These are phyloP conservation scores for Naganishia liquefaciens DNA, from an alignment of 1,284 basidiomycete species.

Conservation along the genomic window DNA sequence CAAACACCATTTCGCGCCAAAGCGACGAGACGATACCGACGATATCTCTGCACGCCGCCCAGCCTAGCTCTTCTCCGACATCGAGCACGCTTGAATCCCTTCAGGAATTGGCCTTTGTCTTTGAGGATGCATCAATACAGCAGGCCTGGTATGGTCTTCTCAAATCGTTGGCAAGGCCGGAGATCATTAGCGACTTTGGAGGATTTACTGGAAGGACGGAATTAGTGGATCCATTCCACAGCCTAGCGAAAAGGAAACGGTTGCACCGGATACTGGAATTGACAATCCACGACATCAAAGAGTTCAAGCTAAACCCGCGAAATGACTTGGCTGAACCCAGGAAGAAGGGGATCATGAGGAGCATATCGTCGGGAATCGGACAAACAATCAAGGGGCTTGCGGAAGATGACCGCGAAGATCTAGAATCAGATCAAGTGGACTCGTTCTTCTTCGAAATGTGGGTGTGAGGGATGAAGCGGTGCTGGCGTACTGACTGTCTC, in stretches of 20 bases:
- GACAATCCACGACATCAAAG: slow-evolving; percentile 22
- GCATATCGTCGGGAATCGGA: slow-evolving; percentile 28
- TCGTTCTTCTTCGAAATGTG: slow-evolving; percentile 25
- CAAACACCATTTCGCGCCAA: neutral
- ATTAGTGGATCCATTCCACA: neutral
- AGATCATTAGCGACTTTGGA: slow-evolving; percentile 13
- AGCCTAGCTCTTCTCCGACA: slow-evolving; percentile 1
- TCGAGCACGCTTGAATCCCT: slow-evolving; percentile 1
- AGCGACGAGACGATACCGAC: slow-evolving; percentile 19
- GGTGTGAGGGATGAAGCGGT: neutral
- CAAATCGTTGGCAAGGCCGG: slow-evolving; percentile 15
- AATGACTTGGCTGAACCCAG: slow-evolving; percentile 6
- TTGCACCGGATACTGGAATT: slow-evolving; percentile 18
- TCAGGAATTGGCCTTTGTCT: slow-evolving; percentile 15
- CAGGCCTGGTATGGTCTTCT: slow-evolving; percentile 24
- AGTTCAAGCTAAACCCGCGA: slow-evolving; percentile 6
- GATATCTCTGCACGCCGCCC: slow-evolving; percentile 14
- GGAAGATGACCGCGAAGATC: slow-evolving; percentile 26
- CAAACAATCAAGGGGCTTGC: slow-evolving; percentile 25
- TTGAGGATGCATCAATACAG: slow-evolving; percentile 15
- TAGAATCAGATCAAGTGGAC: slow-evolving; percentile 3
- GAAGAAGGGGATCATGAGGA: slow-evolving; percentile 26
- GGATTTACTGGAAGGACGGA: neutral
- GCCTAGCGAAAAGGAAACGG: slow-evolving; percentile 1
- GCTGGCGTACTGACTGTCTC: neutral